phyloP scores from a whole-genome alignment of 805 yeast species.

The Saturnispora kantuleensis region DNA sequence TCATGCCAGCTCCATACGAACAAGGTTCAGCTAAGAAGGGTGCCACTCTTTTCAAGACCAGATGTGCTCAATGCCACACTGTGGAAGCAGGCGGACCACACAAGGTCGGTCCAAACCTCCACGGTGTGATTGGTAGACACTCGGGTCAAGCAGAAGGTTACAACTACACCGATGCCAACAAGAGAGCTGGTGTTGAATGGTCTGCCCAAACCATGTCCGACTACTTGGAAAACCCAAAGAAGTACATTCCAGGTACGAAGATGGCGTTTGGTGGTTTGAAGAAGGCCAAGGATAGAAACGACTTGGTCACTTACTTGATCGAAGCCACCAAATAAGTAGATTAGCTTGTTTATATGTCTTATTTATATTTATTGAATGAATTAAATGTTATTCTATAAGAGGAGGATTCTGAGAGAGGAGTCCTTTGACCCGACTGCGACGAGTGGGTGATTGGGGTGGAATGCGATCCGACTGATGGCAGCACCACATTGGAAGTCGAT shows the following conservation, averaged over 20 bases:
- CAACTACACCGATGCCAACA: slow-evolving; percentile 97
- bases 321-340: slow-evolving; percentile 38
- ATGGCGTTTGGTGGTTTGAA: slow-evolving; percentile 99
- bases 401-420: slow-evolving; percentile 39
- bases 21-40: slow-evolving; percentile 78
- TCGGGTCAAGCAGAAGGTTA: slow-evolving; percentile 90
- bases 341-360: neutral
- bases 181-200: slow-evolving; percentile 91
- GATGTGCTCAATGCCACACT: slow-evolving; percentile 99
- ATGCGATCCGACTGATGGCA: slow-evolving; percentile 25
- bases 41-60: slow-evolving; percentile 95
- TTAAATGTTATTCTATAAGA: neutral
- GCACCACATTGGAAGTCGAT: too few relatives aligned
- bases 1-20: slow-evolving; percentile 35
- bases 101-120: slow-evolving; percentile 98
- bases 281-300: slow-evolving; percentile 98
- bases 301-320: slow-evolving; percentile 77
- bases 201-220: slow-evolving; percentile 78
- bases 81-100: slow-evolving; percentile 91
- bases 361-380: slow-evolving; percentile 4
- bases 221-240: slow-evolving; percentile 99
- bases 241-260: slow-evolving; percentile 99
- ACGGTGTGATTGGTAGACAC: slow-evolving; percentile 87
- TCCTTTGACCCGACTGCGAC: slow-evolving; percentile 63
- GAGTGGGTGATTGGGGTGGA: slow-evolving; percentile 25